Evolutionary conservation across 192 early-diverging fungal genomes (phyloP).

Genomic region (Oehlia diaphana): DNA sequence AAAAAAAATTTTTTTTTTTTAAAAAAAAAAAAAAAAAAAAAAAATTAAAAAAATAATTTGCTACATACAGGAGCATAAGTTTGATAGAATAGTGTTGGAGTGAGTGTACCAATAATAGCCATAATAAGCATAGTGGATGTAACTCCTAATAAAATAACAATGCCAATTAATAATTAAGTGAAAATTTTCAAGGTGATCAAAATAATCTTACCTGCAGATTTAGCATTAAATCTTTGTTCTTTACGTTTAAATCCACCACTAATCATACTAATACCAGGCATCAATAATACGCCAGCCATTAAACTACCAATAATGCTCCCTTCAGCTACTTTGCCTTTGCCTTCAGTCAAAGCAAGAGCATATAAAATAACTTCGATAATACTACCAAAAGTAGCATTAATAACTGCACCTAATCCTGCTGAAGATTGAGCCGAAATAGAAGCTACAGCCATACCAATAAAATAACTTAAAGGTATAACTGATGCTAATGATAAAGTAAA

Average conservation of each 20-base stretch:
- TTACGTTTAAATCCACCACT: conserved; percentile 87
- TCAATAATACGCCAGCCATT: conserved; percentile 81
- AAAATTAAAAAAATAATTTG: background rate
- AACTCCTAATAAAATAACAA: conserved; percentile 54
- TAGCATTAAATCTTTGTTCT: conserved; percentile 94
- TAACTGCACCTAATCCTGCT: conserved; percentile 89
- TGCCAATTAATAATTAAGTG: background rate
- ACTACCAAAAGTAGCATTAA: conserved; percentile 97
- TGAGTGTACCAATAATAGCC: conserved; percentile 89
- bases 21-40: too few relatives aligned
- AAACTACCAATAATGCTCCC: conserved; percentile 92
- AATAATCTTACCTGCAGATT: conserved; percentile 70
- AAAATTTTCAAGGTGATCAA: background rate
- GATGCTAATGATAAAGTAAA: conserved; percentile 72
- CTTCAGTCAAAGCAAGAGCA: conserved; percentile 82
- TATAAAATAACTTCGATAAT: conserved; percentile 97
- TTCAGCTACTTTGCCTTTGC: conserved; percentile 85
- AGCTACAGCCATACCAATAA: conserved; percentile 97
- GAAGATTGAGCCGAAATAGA: conserved; percentile 94
- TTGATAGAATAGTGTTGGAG: conserved; percentile 93
- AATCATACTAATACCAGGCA: conserved; percentile 95
- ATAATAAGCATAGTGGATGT: conserved; percentile 94
- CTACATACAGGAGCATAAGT: conserved; percentile 74
- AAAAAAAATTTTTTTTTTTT: too few relatives aligned
- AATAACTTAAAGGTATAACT: conserved; percentile 90